phyloP scores from a whole-genome alignment of 2,329 filamentous ascomycete genomes.

The Cladophialophora yegresii region DNA sequence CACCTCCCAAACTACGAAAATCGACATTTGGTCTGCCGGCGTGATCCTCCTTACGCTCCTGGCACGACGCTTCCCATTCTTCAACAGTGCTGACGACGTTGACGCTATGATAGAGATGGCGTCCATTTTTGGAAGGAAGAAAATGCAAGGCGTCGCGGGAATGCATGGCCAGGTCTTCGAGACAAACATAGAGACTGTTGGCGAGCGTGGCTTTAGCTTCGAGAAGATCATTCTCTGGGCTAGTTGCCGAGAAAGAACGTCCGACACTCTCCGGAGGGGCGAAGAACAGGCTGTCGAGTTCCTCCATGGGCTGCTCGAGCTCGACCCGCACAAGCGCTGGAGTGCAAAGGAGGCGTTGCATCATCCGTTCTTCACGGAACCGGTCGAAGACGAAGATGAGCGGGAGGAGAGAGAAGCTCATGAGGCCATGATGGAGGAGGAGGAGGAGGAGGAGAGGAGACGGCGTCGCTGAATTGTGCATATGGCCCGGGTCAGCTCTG shows the following conservation, averaged over 20 bases:
- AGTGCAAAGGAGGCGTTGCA: conserved; percentile 48
- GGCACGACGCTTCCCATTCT: conserved; percentile 91
- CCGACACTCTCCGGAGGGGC: conserved; percentile 49
- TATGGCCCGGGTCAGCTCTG: background rate
- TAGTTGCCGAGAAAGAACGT: conserved; percentile 70
- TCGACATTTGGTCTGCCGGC: conserved; percentile 95
- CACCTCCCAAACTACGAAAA: conserved; percentile 87
- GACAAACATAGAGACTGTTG: conserved; percentile 87
- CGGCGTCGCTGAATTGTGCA: conserved; percentile 12
- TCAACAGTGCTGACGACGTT: conserved; percentile 97
- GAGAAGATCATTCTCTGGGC: conserved; percentile 97
- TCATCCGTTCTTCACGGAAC: conserved; percentile 50
- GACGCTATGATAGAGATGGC: conserved; percentile 97
- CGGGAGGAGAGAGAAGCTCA: conserved; percentile 32
- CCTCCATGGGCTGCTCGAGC: conserved; percentile 47
- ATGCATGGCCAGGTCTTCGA: conserved; percentile 91
- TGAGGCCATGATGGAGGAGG: conserved; percentile 24
- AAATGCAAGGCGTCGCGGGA: conserved; percentile 79
- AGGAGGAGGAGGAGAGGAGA: conserved; percentile 20
- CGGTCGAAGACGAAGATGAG: conserved; percentile 39
- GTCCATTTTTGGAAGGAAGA: conserved; percentile 82
- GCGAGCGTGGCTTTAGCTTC: conserved; percentile 78
- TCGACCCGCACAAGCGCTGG: conserved; percentile 48
- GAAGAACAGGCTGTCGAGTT: conserved; percentile 51
- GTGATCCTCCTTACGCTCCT: conserved; percentile 97